Base-by-base conservation (phyloP, 352 stramenopile genomes). In the Phytophthora fragariae region DNA sequence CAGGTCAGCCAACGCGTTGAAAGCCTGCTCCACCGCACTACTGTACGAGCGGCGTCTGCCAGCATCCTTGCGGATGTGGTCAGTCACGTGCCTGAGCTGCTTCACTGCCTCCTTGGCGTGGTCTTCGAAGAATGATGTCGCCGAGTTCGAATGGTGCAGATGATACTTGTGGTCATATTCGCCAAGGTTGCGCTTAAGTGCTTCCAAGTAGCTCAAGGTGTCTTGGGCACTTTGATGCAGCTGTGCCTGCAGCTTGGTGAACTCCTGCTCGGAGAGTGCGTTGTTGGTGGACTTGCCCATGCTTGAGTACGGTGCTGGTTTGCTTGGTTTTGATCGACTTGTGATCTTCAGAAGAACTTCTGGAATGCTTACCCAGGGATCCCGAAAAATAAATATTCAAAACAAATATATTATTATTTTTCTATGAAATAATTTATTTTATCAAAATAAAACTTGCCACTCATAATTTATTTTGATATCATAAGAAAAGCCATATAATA, bases 71-170 rank as follows among this genome's bases (percentile, higher is more conserved):
- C 49, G 58, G 29, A 71, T 70, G 17, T 80, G 68, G 21, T 71
- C 68, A 9, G 55, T 68, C 12, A 52, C 29, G 41, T 74, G 73
- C 27, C 35, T 64, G 9, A 80, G 49, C 27, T 61, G 41, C 24
- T 76, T 73, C 24, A 80, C 49, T 5, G 68, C 68, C n/a, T 80
- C 73, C 15, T 76, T 76, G 37, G 68, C 73, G 47, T 77, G 68
- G 50, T 80, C 73, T 27, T 57, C 35, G 47, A 79, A 76, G 50
- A 79, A 79, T 3, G 35, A 64, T 17, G 57, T 65, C 5, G 68
- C 68, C 11, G 73, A 79, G 17, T 11, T 67, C 14, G 68, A 73
- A 33, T 57, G 54, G 41, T 79, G 73, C 59, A 76, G 35, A 11
- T 76, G 68, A 17, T 74, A 41, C 19, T 74, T 70, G 54, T 76